Percentiles rank a stretch among this genome's conserved stretches.
These are phyloP conservation scores for Eragrostis tef DNA, from an alignment of 202 grass and related monocot species.

Conservation along the genomic window DNA sequence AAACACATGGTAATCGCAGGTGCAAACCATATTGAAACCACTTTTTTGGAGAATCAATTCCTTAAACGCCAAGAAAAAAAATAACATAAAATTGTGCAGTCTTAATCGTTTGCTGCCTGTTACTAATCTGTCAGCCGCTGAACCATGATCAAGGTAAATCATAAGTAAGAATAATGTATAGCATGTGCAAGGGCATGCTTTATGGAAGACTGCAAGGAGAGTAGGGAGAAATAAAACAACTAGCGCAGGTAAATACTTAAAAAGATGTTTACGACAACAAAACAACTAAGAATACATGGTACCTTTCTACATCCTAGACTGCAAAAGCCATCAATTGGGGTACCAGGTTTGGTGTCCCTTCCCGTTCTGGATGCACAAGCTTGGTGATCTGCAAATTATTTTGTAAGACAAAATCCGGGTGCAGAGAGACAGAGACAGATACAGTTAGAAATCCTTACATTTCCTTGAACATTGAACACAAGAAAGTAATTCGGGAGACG, in stretches of 20 bases:
- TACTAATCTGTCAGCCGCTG: background rate
- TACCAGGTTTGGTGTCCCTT: too few species aligned
- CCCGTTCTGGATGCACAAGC: constrained; percentile 55
- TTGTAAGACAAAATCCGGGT: constrained; percentile 37
- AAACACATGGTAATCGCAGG: constrained; percentile 34
- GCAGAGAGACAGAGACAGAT: background rate
- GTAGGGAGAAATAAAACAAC: constrained; percentile 15
- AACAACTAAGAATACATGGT: constrained; percentile 16
- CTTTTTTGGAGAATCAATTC: too few species aligned
- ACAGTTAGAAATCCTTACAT: constrained; percentile 64
- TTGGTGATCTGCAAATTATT: constrained; percentile 73
- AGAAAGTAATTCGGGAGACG: constrained; percentile 58
- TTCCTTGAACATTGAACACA: constrained; percentile 82
- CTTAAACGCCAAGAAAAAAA: too few species aligned
- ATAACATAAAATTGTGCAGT: too few species aligned
- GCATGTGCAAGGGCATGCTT: background rate
- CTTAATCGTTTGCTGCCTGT: background rate
- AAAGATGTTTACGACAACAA: constrained; percentile 28
- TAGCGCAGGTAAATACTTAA: constrained; percentile 20
- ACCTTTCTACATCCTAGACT: constrained; percentile 83
- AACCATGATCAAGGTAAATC: constrained; percentile 18
- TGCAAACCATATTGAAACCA: background rate
- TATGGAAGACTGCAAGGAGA: constrained; percentile 14
- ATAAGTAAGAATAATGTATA: background rate
- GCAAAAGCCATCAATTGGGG: constrained; percentile 65